phyloP scores from a whole-genome alignment of 2,329 filamentous ascomycete species.

The Myriosclerotinia scirpicola region DNA sequence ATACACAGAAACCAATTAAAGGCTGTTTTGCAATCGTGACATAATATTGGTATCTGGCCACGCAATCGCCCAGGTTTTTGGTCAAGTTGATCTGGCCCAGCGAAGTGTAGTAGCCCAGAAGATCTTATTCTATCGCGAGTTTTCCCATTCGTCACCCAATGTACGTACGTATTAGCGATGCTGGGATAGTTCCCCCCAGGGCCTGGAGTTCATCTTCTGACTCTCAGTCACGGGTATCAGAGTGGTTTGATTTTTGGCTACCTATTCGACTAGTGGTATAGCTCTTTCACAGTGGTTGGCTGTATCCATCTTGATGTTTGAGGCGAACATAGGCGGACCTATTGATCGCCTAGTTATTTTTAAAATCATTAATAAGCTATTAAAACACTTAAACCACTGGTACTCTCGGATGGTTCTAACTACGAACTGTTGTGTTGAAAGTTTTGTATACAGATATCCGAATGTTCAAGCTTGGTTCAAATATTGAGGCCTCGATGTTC shows the following conservation, averaged over 20 bases:
- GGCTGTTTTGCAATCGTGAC: background rate
- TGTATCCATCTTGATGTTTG: background rate
- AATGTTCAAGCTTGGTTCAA: too few species aligned
- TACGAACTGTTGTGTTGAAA: too few species aligned
- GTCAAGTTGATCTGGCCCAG: background rate
- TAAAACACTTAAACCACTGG: too few species aligned
- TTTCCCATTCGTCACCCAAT: background rate
- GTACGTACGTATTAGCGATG: background rate
- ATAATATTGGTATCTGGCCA: background rate
- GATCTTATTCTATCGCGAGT: background rate
- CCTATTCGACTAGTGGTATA: too few species aligned
- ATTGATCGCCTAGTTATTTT: background rate
- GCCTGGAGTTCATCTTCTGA: background rate
- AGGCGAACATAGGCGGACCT: background rate
- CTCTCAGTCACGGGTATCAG: background rate
- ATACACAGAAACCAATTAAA: background rate
- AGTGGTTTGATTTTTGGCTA: background rate
- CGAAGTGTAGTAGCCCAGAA: background rate
- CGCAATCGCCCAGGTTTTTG: background rate
- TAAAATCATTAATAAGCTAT: background rate
- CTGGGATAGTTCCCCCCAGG: background rate
- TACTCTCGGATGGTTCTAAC: too few species aligned
- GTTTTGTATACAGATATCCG: too few species aligned
- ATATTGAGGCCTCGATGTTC: too few species aligned
- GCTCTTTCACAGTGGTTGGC: background rate